These are phyloP conservation scores for Guadua angustifolia DNA, from an alignment of 176 grass and related monocot genomes.

Conservation along the genomic window DNA sequence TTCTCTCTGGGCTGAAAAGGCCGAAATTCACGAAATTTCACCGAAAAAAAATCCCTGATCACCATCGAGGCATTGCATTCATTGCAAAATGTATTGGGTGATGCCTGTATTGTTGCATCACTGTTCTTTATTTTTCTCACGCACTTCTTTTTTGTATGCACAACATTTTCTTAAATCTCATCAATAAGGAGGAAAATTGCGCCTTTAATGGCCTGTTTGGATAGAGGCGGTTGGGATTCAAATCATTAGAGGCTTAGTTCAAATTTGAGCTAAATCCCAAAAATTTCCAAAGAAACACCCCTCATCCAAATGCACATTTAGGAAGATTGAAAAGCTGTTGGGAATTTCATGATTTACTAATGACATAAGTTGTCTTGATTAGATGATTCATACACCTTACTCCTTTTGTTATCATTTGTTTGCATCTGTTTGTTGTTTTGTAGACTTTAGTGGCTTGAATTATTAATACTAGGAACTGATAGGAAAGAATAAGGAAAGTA, in stretches of 20 bases:
- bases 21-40: too few relatives aligned
- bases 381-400: constrained; percentile 16
- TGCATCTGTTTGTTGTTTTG: constrained; percentile 26
- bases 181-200: not conserved
- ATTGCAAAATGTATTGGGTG: not conserved
- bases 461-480: constrained; percentile 17
- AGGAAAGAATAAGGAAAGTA: constrained; percentile 34
- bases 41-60: too few relatives aligned
- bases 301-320: constrained; percentile 5
- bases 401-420: constrained; percentile 11
- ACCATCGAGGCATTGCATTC: not conserved
- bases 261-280: not conserved
- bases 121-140: not conserved
- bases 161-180: not conserved
- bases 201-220: not conserved
- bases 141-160: not conserved
- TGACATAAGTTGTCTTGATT: not conserved
- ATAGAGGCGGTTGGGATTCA: not conserved
- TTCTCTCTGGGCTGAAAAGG: too few relatives aligned
- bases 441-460: constrained; percentile 35
- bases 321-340: not conserved
- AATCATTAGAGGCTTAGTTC: not conserved
- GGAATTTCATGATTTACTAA: constrained; percentile 12
- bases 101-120: not conserved
- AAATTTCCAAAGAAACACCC: not conserved